These are phyloP conservation scores for Leccinum truebloodii DNA, from an alignment of 768 basidiomycete genomes.

Conservation along the genomic window DNA sequence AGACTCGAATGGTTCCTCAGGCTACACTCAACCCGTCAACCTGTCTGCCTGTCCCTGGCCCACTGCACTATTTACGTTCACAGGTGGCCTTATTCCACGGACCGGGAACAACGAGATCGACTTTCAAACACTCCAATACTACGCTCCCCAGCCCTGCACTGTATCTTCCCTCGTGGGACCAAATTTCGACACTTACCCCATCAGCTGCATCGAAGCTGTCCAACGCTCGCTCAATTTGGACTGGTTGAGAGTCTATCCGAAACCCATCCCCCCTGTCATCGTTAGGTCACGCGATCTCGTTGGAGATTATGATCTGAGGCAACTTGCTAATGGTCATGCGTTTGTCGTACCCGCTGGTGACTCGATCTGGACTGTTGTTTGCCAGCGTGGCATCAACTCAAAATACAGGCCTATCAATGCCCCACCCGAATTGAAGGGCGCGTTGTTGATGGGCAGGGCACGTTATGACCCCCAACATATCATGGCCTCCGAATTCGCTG, in stretches of 20 bases:
- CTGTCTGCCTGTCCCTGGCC: neutral
- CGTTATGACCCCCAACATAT: slow-evolving; percentile 18
- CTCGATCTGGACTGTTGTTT: slow-evolving; percentile 17
- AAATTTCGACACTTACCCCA: slow-evolving; percentile 6
- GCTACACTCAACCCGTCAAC: neutral
- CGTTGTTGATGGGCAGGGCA: slow-evolving; percentile 3
- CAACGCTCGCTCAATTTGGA: slow-evolving; percentile 7
- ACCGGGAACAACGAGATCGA: slow-evolving; percentile 9
- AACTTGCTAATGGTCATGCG: slow-evolving; percentile 6
- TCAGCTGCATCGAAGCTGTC: slow-evolving; percentile 12
- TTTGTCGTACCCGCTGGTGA: slow-evolving; percentile 9
- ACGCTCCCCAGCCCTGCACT: neutral
- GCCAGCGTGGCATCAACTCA: slow-evolving; percentile 17
- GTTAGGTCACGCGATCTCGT: slow-evolving; percentile 20
- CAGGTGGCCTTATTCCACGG: slow-evolving; percentile 1
- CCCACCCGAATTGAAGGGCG: no score
- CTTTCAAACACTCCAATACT: slow-evolving; percentile 11
- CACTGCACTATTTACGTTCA: slow-evolving; percentile 8
- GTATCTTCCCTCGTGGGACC: neutral
- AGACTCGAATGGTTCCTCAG: neutral
- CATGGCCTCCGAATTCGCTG: slow-evolving; percentile 21
- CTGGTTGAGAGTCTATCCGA: slow-evolving; percentile 15
- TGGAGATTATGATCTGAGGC: neutral
- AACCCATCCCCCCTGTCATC: slow-evolving; percentile 26
- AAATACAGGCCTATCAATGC: slow-evolving; percentile 8